Percentiles rank a stretch among this genome's conserved stretches.
Evolutionary conservation across 352 stramenopile species (phyloP).

Genomic region (Blastocystis sp.): DNA sequence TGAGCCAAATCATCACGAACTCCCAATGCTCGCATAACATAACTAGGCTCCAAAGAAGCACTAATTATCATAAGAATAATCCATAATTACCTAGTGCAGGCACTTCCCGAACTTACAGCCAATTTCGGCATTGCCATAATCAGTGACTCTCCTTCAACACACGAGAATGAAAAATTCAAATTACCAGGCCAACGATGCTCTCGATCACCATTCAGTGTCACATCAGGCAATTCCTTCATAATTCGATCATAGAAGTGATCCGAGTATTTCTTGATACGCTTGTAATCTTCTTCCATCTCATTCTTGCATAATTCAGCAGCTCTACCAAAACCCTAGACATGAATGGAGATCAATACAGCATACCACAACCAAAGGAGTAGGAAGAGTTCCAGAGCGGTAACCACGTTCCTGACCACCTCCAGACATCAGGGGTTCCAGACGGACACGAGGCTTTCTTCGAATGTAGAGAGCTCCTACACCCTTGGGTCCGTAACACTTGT

Average conservation of each 20-base stretch:
- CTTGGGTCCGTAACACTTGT: slow-evolving; percentile 99
- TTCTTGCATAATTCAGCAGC: slow-evolving; percentile 82
- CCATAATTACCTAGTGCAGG: slow-evolving; percentile 77
- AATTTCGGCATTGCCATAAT: slow-evolving; percentile 95
- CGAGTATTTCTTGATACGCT: slow-evolving; percentile 74
- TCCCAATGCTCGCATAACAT: slow-evolving; percentile 93
- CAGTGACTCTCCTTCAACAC: slow-evolving; percentile 96
- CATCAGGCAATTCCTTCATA: slow-evolving; percentile 78
- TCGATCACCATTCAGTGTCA: slow-evolving; percentile 89
- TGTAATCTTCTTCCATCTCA: slow-evolving; percentile 89
- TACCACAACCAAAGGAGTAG: slow-evolving; percentile 74
- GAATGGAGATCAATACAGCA: slow-evolving; percentile 64
- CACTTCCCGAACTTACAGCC: slow-evolving; percentile 87
- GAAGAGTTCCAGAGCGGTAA: slow-evolving; percentile 81
- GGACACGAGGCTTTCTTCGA: slow-evolving; percentile 82
- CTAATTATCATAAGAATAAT: slow-evolving; percentile 63
- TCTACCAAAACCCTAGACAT: slow-evolving; percentile 74
- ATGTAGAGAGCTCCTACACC: slow-evolving; percentile 94
- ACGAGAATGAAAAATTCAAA: slow-evolving; percentile 97
- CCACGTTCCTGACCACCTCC: slow-evolving; percentile 94
- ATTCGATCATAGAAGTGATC: slow-evolving; percentile 83
- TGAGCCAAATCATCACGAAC: slow-evolving; percentile 97
- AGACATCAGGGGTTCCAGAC: slow-evolving; percentile 90
- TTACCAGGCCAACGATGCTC: slow-evolving; percentile 86
- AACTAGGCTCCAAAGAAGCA: slow-evolving; percentile 91